Base-by-base conservation (phyloP, 1,284 basidiomycete species). In the Heliocybe sulcata region DNA sequence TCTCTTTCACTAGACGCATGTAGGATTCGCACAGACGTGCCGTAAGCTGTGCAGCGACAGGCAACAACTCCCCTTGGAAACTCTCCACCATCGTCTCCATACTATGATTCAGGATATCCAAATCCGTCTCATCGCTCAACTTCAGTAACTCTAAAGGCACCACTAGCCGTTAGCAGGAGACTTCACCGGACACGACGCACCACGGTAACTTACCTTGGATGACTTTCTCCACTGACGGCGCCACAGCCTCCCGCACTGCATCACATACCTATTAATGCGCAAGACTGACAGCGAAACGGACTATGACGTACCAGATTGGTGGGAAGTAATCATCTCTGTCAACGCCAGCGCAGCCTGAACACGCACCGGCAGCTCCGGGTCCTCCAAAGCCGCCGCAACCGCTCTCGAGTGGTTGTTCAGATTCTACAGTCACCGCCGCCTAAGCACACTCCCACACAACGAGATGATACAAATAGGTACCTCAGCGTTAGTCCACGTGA, bases 81-180 rank as follows among this genome's bases (percentile, higher is more conserved):
- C 82, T 80, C 62, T 92, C 85, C 8, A 96, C 93, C 78, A 96
- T 86, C 29, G 83, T 82, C 64, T 91, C 87, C 83, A 92, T 93
- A 64, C 83, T 84, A 63, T 73, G 76, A 62, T 91, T 93, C 52
- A 96, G 75, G 48, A 92, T 80, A 67, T 96, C 93, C 33, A 96
- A 73, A 66, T 96, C 94, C 33, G 91, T 92, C 69, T 94, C 91
- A 65, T 94, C 90, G 6, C 89, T 86, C 35, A 96, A 77, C 69
- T 92, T 92, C 60, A 95, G 78, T 23, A 95, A 75, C 65, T 92
- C 92, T 87, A 60, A 4, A 26, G 8, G 4, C 22, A n/a, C 8
- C 8, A 20, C 8, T 16, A 20, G 6, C 4, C 4, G 16, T 42
- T 42, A n/a, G 19, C 29, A 31, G 29, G 38, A 8, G 8, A 16